Evolutionary conservation across 345 rosid genomes (phyloP), one percentile per base, ranked within the genome.

Genomic region (Capsella bursapastoris): DNA sequence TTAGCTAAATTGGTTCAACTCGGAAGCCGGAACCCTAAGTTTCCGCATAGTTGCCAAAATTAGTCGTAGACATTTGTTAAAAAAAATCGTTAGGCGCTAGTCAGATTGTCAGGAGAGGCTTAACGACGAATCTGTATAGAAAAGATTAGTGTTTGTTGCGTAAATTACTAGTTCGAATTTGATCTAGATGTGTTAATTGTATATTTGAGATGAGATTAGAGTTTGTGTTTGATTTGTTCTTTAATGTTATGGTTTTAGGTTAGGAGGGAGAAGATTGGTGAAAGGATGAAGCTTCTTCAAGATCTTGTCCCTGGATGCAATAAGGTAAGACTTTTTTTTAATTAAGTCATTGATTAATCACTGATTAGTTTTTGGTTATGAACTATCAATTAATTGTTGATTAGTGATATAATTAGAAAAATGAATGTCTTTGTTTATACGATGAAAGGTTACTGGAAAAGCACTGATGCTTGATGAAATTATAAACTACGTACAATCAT

Each of bases 291-390:
- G 74, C 84, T 95, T 70, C 97, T 95, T 48, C 97, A 95, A 82
- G 92, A 95, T 83, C 92, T 95, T 56, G 99, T 95, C 3, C 99
- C 99, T 5, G 96, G 97, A 6, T 95, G 99, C 96, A 90, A 89
- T 71, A 95, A 95, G 90, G 97, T 93, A 6, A 5, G 66, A 37
- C 31, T 37, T 37, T 14, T 5, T 45, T 9, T 22, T 22, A 0
- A 18, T 27, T 52, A 47, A 47, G 22, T 3, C 1, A n/a, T 10
- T 61, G 15, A 11, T 9, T 57, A 61, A 22, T 40, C 31, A 52
- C 45, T n/a, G 1, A 53, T 40, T 18, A 41, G 13, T 16, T 11
- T 41, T 41, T 3, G 25, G 25, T 45, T 22, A 5, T 34, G 32
- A 22, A 34, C 11, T n/a, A 22, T 22, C 25, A 22, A 22, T 22